Base-by-base conservation (phyloP, 352 stramenopile species). In the Pythium plurisporium region DNA sequence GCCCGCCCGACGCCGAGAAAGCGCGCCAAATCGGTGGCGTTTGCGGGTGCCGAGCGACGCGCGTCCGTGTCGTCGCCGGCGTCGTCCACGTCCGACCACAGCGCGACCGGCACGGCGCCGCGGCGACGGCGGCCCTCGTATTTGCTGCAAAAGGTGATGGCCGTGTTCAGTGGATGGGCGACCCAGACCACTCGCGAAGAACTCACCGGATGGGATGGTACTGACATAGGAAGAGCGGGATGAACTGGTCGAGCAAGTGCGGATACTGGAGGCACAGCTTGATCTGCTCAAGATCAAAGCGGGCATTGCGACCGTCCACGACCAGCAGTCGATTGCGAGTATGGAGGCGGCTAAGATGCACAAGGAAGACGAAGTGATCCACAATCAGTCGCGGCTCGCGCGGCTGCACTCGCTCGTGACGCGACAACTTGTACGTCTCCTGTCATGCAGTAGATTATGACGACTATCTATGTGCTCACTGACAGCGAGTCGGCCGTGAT, bases 211-310 rank as follows among this genome's bases (percentile, higher is more conserved):
- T n/a, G n/a, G n/a, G n/a, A n/a, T 49, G 42, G 22, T 15, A 33
- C n/a, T 48, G 9, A 19, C 20, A 2, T 26, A 66, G 59, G 44
- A 66, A 6, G 50, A 66, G 20, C 59, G 59, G 5, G 46, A 49
- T 0, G n/a, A 42, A 12, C 20, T 66, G 10, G 3, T 53, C 1
- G 44, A 56, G 15, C 33, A 66, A 25, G 12, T 55, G 5, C 50
- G 51, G 12, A 1, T 48, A 12, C 31, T 66, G 23, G 44, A 60
- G 12, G 25, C 44, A 8, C 42, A 30, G 17, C 44, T 59, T 20
- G 58, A 65, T 33, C 42, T 65, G 43, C 50, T 65, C 26, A 48
- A 59, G 42, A 15, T 60, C 36, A 55, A 56, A 20, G 48, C 50
- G 5, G 49, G 58, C 19, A 8, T 65, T 7, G 36, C 42, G 2